A percentile compares a stretch with the other conserved stretches of the same genome.
Evolutionary conservation across 2,329 filamentous ascomycete genomes (phyloP).

Genomic region (Cladosporium austrohemisphaericum): DNA sequence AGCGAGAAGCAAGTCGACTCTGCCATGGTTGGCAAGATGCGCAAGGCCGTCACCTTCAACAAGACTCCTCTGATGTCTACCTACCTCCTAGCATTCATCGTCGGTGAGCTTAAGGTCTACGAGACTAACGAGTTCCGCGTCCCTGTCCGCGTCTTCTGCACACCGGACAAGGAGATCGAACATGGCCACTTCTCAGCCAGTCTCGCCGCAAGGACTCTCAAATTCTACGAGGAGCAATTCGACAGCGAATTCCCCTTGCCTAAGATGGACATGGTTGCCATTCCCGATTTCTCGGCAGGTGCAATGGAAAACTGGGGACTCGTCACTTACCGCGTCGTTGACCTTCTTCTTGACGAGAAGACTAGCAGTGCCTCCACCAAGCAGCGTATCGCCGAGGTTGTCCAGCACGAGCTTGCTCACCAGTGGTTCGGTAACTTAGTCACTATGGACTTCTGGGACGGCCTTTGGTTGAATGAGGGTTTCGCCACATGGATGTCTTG

Average conservation of each 20-base stretch:
- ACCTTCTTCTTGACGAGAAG: slow-evolving; percentile 87
- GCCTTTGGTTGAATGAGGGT: slow-evolving; percentile 91
- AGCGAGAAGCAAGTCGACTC: slow-evolving; percentile 71
- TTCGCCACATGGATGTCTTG: slow-evolving; percentile 91
- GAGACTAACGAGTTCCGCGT: slow-evolving; percentile 89
- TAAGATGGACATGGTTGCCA: slow-evolving; percentile 95
- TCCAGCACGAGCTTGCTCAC: slow-evolving; percentile 94
- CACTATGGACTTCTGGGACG: slow-evolving; percentile 98
- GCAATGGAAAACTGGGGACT: slow-evolving; percentile 99
- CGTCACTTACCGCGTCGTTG: slow-evolving; percentile 90
- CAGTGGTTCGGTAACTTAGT: slow-evolving; percentile 98
- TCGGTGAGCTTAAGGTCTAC: slow-evolving; percentile 90
- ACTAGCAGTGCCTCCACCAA: slow-evolving; percentile 83
- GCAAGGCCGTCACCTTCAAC: slow-evolving; percentile 88
- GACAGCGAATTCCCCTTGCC: slow-evolving; percentile 80
- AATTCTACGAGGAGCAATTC: slow-evolving; percentile 94
- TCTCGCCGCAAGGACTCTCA: slow-evolving; percentile 81
- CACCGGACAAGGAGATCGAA: slow-evolving; percentile 82
- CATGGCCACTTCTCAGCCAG: slow-evolving; percentile 88
- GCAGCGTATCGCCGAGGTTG: slow-evolving; percentile 89
- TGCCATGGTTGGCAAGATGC: slow-evolving; percentile 58
- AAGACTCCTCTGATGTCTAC: slow-evolving; percentile 93
- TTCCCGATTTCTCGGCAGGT: slow-evolving; percentile 91
- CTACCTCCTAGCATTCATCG: slow-evolving; percentile 88
- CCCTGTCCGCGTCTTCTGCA: slow-evolving; percentile 90